A percentile compares a stretch with the other conserved stretches of the same genome.
Conservation (phyloP, 352 stramenopile genomes). For the Aphanomyces invadans region DNA sequence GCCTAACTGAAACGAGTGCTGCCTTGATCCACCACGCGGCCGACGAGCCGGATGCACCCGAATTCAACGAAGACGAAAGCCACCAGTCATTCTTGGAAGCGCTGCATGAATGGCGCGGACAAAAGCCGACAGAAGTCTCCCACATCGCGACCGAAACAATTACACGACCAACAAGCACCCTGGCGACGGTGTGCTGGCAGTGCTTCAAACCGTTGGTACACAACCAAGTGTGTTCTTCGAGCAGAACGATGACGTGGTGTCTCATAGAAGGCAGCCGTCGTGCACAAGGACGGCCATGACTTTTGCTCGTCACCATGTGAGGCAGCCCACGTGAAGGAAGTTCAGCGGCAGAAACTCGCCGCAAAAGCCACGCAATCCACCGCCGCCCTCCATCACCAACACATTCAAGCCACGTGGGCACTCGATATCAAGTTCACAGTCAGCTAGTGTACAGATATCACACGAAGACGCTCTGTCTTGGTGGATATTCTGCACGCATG, state of each 20-base stretch:
- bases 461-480: background rate
- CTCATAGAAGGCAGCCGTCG: background rate
- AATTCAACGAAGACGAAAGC: constrained; percentile 22
- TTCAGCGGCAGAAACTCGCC: background rate
- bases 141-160: background rate
- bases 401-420: background rate
- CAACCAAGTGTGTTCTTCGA: background rate
- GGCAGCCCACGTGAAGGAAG: background rate
- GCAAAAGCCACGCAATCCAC: background rate
- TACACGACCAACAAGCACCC: background rate
- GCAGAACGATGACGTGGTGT: background rate
- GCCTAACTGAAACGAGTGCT: too few relatives aligned
- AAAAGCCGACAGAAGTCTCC: background rate
- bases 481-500: background rate
- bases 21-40: too few relatives aligned
- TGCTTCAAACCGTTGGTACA: constrained; percentile 8
- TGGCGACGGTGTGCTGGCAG: constrained; percentile 9
- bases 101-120: constrained; percentile 5
- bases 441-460: background rate
- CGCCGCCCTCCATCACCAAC: background rate
- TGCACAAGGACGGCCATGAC: background rate
- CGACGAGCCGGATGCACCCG: background rate
- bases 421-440: background rate
- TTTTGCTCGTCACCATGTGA: constrained; percentile 1
- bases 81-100: constrained; percentile 22